Conservation (phyloP, 2,329 filamentous ascomycete species). For the Fusarium albosuccineum region DNA sequence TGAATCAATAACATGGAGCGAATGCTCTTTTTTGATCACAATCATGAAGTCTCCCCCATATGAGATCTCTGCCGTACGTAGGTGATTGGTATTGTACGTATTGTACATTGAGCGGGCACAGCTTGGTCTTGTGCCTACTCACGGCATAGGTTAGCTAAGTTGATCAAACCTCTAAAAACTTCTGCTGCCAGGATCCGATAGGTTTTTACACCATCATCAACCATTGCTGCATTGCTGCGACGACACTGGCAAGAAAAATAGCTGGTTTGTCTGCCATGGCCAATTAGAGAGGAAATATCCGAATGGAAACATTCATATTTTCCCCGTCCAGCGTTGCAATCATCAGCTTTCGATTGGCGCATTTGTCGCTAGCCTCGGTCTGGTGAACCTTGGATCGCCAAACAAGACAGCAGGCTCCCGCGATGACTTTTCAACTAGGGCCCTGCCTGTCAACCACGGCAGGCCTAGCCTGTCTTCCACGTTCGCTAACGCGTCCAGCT, state of each 20-base stretch:
- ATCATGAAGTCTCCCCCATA: too few species aligned
- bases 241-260: neutral
- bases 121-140: too few species aligned
- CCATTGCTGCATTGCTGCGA: neutral
- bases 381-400: neutral
- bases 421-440: conserved; percentile 18
- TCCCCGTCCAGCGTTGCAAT: neutral
- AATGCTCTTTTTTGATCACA: neutral
- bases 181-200: neutral
- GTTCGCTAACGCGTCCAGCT: neutral
- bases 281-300: too few species aligned
- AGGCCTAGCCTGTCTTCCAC: neutral
- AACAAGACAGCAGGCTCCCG: neutral
- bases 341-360: neutral
- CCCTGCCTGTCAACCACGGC: conserved; percentile 7
- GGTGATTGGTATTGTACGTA: too few species aligned
- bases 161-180: neutral
- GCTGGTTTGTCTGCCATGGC: too few species aligned
- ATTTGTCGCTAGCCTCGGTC: neutral
- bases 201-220: neutral
- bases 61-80: too few species aligned
- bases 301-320: too few species aligned
- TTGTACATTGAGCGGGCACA: too few species aligned
- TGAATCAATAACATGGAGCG: conserved; percentile 1
- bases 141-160: neutral